A percentile compares a stretch with the other conserved stretches of the same genome.
These are phyloP conservation scores for Populus hybrid DNA, from an alignment of 441 rosid genomes.

Conservation along the genomic window DNA sequence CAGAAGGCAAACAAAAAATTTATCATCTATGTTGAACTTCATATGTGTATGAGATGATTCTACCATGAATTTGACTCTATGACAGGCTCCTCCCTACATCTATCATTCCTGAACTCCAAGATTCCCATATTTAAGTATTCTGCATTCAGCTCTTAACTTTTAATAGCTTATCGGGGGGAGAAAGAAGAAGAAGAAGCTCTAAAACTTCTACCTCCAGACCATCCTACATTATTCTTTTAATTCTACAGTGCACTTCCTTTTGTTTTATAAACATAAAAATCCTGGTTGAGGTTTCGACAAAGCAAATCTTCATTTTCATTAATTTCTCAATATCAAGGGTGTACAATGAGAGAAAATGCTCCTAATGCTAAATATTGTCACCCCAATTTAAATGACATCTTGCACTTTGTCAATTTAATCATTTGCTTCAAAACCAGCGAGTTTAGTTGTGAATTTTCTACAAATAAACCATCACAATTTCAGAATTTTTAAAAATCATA, in stretches of 20 bases:
- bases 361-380: not conserved
- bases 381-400: not conserved
- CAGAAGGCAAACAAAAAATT: not conserved
- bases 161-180: not conserved
- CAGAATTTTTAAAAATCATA: not conserved
- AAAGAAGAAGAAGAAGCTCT: too few species aligned
- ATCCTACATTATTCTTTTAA: not conserved
- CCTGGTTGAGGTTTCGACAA: not conserved
- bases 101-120: not conserved
- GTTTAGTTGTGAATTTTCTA: not conserved
- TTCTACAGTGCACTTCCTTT: not conserved
- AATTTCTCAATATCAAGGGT: not conserved
- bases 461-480: not conserved
- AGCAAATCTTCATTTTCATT: not conserved
- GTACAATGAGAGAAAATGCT: not conserved
- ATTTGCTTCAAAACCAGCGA: not conserved
- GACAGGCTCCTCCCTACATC: not conserved
- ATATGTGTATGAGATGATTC: not conserved
- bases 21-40: not conserved
- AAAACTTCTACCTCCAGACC: not conserved
- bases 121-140: not conserved
- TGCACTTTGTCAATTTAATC: not conserved
- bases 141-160: not conserved
- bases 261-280: not conserved
- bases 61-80: not conserved